Evolutionary conservation across 2,329 filamentous ascomycete genomes (phyloP).

Genomic region (Diaporthe ilicicola): DNA sequence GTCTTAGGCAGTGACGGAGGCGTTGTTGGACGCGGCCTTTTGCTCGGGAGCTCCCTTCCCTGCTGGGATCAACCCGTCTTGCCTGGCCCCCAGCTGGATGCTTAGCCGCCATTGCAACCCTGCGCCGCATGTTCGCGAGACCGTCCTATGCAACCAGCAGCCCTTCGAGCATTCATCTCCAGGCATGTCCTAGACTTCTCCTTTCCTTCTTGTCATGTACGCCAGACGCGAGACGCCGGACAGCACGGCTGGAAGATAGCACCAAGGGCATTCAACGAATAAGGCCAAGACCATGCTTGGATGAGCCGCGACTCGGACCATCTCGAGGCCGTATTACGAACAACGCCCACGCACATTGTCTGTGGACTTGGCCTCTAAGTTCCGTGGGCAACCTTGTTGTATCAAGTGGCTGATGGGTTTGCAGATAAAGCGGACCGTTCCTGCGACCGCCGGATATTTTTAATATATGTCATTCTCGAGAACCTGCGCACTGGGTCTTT

Average conservation of each 20-base stretch:
- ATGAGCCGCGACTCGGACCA: too few species aligned
- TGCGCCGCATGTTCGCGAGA: background rate
- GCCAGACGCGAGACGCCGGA: background rate
- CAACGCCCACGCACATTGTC: background rate
- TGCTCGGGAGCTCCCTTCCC: constrained; percentile 27
- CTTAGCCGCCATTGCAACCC: constrained; percentile 33
- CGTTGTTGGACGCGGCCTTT: background rate
- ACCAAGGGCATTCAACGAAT: too few species aligned
- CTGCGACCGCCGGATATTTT: constrained; percentile 6
- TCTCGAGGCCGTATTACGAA: background rate
- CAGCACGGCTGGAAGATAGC: too few species aligned
- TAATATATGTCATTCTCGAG: background rate
- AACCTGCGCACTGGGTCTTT: background rate
- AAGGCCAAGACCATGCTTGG: too few species aligned
- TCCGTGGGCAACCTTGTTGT: background rate
- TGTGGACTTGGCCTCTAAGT: background rate
- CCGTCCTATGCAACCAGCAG: constrained; percentile 1
- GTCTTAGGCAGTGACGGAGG: constrained; percentile 16
- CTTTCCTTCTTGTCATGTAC: background rate
- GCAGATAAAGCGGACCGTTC: constrained; percentile 12
- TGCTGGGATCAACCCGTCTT: constrained; percentile 26
- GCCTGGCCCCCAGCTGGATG: background rate
- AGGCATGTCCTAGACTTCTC: background rate
- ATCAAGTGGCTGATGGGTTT: background rate
- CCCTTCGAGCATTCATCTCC: background rate